These are phyloP conservation scores for Curvularia hawaiiensis DNA, from an alignment of 2,329 filamentous ascomycete genomes.

Conservation along the genomic window DNA sequence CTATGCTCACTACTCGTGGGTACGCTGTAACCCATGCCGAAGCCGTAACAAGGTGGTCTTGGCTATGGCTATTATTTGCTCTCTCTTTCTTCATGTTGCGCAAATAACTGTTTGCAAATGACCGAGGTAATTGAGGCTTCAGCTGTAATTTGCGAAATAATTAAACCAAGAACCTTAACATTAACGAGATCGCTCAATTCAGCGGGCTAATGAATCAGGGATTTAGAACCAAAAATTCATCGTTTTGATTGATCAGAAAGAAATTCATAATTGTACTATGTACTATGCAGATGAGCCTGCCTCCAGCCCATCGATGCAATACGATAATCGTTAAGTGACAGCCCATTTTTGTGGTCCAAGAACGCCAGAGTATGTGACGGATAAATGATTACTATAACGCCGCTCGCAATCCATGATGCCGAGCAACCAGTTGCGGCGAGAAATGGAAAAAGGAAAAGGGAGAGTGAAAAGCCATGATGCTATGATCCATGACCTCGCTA, in stretches of 20 bases:
- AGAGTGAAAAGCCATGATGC: slow-evolving; percentile 8
- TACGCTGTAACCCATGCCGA: no score
- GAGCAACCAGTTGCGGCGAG: slow-evolving; percentile 12
- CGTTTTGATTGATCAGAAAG: not conserved
- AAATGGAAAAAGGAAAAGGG: not conserved
- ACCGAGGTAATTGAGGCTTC: no score
- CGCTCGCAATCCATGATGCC: slow-evolving; percentile 12
- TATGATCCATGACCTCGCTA: slow-evolving; percentile 3
- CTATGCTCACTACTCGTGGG: no score
- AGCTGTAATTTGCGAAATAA: no score
- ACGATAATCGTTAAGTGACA: slow-evolving; percentile 10
- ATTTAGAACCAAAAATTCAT: not conserved
- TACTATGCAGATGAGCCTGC: slow-evolving; percentile 10
- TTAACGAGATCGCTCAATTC: no score
- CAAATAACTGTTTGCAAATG: no score
- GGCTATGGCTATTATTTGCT: no score
- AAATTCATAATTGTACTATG: slow-evolving; percentile 11
- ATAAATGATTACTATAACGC: slow-evolving; percentile 14
- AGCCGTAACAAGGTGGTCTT: no score
- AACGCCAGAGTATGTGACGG: slow-evolving; percentile 9
- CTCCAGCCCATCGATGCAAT: not conserved
- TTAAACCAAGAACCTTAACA: no score
- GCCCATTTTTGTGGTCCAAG: slow-evolving; percentile 7
- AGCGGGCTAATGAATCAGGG: no score
- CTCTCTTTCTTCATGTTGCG: no score